Evolutionary conservation across 2,329 filamentous ascomycete species (phyloP), one percentile per base, ranked within the genome.

Genomic region (Epichloe scottii): DNA sequence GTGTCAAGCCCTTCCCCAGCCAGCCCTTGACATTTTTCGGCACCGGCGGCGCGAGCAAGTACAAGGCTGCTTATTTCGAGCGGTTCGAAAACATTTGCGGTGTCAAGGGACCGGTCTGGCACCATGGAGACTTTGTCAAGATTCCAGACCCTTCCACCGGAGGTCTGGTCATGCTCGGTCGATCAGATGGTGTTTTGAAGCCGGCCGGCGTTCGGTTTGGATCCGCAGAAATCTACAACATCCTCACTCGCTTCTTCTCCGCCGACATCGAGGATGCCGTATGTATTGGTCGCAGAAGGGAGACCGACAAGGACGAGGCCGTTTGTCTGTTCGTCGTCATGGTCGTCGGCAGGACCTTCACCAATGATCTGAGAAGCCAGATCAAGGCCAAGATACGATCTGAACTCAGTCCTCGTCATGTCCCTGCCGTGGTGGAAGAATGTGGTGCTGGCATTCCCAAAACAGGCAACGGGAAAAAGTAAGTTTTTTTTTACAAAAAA

Each of bases 391-490:
- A 78, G 4, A 79, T 97, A 50, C 81, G 84, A 58, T 79, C 75
- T 55, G 88, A 95, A 66, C 71, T 97, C 53, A 95, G 88, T 59
- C 86, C 89, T 4, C 78, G 93, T 49, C 93, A 98, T 71, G 89
- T 97, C 0, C 91, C 91, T 0, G 85, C 81, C 0, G 72, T 95
- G 0, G 75, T 97, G 17, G 87, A 90, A 57, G 82, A 87, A 64
- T 90, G 86, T 55, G 82, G 68, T 2, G 73, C 84, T 0, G 89
- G 91, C 38, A 93, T 98, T 17, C 93, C 91, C 0, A 83, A 90
- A 58, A 97, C 93, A 15, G 83, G 84, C 2, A 98, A 98, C 62
- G 91, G 91, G 49, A 98, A 98, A 74, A 98, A 97, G 82, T 87
- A 68, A 71, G 82, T 77, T 44, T 0, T 37, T n/a, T 35, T 30